Percentiles rank a stretch among this genome's conserved stretches.
These are phyloP conservation scores for Hanseniaspora gamundiae DNA, from an alignment of 1,139 yeast genomes.

Conservation along the genomic window DNA sequence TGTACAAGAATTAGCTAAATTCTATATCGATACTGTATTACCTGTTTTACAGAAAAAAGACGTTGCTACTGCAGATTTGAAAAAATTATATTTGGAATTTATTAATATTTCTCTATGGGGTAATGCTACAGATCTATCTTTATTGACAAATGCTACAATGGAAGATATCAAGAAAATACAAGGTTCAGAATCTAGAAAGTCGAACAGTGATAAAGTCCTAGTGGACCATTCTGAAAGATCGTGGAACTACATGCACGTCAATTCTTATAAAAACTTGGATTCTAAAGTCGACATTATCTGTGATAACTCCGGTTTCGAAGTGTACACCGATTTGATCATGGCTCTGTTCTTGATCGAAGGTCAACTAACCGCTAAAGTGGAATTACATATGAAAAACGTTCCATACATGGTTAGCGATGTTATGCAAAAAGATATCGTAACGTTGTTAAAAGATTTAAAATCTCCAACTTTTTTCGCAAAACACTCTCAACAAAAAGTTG, in stretches of 20 bases:
- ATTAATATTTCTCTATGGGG: slow-evolving; percentile 93
- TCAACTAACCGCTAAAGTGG: slow-evolving; percentile 46
- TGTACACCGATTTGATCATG: slow-evolving; percentile 75
- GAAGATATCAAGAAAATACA: slow-evolving; percentile 87
- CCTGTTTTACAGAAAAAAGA: slow-evolving; percentile 29
- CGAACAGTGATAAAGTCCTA: slow-evolving; percentile 71
- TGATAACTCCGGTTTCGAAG: slow-evolving; percentile 92
- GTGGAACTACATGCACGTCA: slow-evolving; percentile 39
- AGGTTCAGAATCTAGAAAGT: slow-evolving; percentile 77
- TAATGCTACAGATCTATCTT: slow-evolving; percentile 87
- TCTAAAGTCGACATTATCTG: slow-evolving; percentile 68
- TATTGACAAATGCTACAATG: slow-evolving; percentile 70
- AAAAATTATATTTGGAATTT: slow-evolving; percentile 62
- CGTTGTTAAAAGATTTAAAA: slow-evolving; percentile 45
- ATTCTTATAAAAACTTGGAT: slow-evolving; percentile 14
- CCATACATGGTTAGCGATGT: slow-evolving; percentile 99
- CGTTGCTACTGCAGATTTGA: slow-evolving; percentile 27
- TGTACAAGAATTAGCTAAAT: slow-evolving; percentile 67
- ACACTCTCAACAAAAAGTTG: slow-evolving; percentile 31
- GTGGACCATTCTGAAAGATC: slow-evolving; percentile 63
- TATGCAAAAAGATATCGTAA: slow-evolving; percentile 64
- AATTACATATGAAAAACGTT: slow-evolving; percentile 75
- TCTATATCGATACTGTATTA: slow-evolving; percentile 32
- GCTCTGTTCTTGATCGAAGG: slow-evolving; percentile 67
- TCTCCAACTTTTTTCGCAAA: slow-evolving; percentile 42